Evolutionary conservation across 2,329 filamentous ascomycete species (phyloP), one percentile per base, ranked within the genome.

Genomic region (Colletotrichum coccodes): DNA sequence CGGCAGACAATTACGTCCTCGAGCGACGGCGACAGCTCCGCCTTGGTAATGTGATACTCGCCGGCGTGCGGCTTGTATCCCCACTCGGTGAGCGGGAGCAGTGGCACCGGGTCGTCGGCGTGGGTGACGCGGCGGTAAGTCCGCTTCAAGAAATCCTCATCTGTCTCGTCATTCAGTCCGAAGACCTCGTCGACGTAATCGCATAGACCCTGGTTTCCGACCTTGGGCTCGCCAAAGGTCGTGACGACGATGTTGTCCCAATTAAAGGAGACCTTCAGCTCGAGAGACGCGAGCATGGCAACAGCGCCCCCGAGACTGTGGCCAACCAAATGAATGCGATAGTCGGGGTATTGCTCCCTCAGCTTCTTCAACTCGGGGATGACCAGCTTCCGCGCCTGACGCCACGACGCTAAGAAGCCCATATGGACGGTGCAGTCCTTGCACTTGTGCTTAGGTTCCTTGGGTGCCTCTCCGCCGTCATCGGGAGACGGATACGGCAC

Each of bases 231-330:
- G 11, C 96, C 96, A 79, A 97, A 99, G 0, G 96, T 98, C 6
- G 95, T 98, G 46, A 97, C 89, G 16, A 86, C 80, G n/a, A 89
- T 71, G 3, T 95, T 90, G 9, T 91, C 80, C 90, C 91, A 96
- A 21, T 92, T 94, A n/a, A 91, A 84, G 0, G 90, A 87, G 28
- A 84, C 79, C 67, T 90, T 87, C 75, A 97, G 87, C 76, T 99
- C 96, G 34, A 98, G 84, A 1, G 89, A 93, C 0, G 95, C 96
- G 4, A 99, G 87, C 1, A 93, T 92, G 3, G 96, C 95, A 2
- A 99, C 93, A 0, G 96, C 95, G 18, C 96, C 96, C 23, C 96
- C 96, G 0, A 99, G 89, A 58, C 93, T 97, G 79, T 99, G 96
- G 0, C 96, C 96, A 8, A 97, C 90, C 3, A 99, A 84, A 28